Evolutionary conservation across 2,329 filamentous ascomycete species (phyloP).

Genomic region (Fusarium sp.): DNA sequence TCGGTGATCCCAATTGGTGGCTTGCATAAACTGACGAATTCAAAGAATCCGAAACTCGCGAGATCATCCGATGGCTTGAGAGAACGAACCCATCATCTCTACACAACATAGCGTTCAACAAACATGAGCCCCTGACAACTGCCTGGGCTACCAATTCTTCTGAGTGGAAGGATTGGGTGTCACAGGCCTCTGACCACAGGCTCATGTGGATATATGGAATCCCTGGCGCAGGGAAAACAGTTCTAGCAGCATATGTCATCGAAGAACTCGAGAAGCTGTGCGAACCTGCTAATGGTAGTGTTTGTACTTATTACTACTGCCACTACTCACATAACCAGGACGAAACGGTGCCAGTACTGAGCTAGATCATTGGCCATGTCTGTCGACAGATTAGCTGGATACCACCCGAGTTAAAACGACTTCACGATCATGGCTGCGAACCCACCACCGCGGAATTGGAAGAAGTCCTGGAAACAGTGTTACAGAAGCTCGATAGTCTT

Average conservation of each 20-base stretch:
- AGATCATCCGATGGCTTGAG: not conserved
- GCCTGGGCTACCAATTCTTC: not conserved
- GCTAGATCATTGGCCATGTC: not conserved
- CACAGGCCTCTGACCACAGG: not conserved
- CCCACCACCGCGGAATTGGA: not conserved
- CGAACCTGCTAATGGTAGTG: rapidly evolving
- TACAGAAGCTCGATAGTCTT: rapidly evolving
- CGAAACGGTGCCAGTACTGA: not conserved
- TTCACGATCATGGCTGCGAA: not conserved
- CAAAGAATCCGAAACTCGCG: not conserved
- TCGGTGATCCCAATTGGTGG: rapidly evolving
- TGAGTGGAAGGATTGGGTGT: not conserved
- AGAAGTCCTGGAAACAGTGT: rapidly evolving
- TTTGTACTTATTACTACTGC: not conserved
- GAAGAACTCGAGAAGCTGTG: not conserved
- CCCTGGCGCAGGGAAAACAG: not conserved
- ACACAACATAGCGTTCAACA: not conserved
- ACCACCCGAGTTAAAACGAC: not conserved
- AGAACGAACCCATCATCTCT: not conserved
- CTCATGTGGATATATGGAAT: not conserved
- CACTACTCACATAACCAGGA: not conserved
- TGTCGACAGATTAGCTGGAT: not conserved
- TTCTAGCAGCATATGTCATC: not conserved
- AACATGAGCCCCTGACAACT: not conserved
- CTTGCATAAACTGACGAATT: rapidly evolving